Conservation (phyloP, 345 rosid species). For the Eucalyptus marginata region DNA sequence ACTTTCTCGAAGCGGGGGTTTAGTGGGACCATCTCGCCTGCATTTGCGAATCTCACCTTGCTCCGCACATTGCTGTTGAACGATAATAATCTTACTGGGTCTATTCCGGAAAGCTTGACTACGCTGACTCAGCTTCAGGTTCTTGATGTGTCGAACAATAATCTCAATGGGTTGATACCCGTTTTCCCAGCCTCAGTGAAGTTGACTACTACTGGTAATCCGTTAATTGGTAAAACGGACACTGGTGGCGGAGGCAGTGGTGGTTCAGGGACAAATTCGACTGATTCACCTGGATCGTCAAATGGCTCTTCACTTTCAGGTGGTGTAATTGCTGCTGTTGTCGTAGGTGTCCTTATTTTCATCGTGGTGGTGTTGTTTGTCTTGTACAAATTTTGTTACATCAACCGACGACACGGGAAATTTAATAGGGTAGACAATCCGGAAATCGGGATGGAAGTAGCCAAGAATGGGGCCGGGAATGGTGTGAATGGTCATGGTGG, state of each 20-base stretch:
- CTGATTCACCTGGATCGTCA: slow-evolving; percentile 4
- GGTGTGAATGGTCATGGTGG: slow-evolving; percentile 22
- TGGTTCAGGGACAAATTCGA: not conserved
- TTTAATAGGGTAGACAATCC: slow-evolving; percentile 26
- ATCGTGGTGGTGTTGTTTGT: slow-evolving; percentile 29
- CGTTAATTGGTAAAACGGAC: slow-evolving; percentile 16
- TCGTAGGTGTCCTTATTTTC: slow-evolving; percentile 29
- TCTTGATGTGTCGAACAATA: slow-evolving; percentile 67
- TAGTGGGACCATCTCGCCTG: slow-evolving; percentile 51
- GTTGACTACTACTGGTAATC: slow-evolving; percentile 35
- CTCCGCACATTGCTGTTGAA: slow-evolving; percentile 40
- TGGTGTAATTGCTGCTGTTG: slow-evolving; percentile 32
- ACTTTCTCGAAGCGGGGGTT: slow-evolving; percentile 38
- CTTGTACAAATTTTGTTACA: slow-evolving; percentile 24
- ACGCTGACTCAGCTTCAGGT: slow-evolving; percentile 23
- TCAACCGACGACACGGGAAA: slow-evolving; percentile 21
- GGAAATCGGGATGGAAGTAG: slow-evolving; percentile 23
- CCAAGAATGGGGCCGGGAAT: slow-evolving; percentile 16
- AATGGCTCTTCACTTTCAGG: slow-evolving; percentile 5
- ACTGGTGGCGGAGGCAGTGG: slow-evolving; percentile 4
- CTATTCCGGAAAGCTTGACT: slow-evolving; percentile 49
- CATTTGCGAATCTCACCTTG: slow-evolving; percentile 36
- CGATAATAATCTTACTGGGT: slow-evolving; percentile 47
- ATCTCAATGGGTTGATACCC: slow-evolving; percentile 44
- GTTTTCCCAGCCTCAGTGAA: slow-evolving; percentile 24